phyloP scores from a whole-genome alignment of 371 early-diverging fungal genomes.

The Mortierella sp. region DNA sequence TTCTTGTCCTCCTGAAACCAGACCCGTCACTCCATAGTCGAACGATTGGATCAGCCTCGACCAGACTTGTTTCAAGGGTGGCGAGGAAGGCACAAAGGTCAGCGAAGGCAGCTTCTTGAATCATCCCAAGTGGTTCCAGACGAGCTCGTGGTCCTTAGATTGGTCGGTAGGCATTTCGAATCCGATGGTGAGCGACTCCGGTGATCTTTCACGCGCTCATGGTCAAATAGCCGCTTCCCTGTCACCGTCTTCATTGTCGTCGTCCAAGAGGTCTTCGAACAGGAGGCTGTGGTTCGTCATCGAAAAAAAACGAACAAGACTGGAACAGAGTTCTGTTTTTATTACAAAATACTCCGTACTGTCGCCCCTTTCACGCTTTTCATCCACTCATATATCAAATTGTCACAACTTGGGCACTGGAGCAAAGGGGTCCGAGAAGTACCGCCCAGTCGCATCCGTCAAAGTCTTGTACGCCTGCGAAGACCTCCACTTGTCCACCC shows the following conservation, averaged over 20 bases:
- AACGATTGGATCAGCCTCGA: not conserved
- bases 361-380: not conserved
- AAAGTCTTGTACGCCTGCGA: not conserved
- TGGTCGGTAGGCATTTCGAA: not conserved
- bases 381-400: not conserved
- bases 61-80: too few relatives aligned
- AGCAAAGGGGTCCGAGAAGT: not conserved
- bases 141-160: not conserved
- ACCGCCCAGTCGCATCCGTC: not conserved
- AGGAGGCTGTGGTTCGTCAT: not conserved
- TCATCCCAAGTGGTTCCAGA: not conserved
- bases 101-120: not conserved
- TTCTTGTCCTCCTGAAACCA: not conserved
- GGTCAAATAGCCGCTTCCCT: not conserved
- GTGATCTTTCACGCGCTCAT: conserved; percentile 21
- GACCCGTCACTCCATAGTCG: not conserved
- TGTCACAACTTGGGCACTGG: not conserved
- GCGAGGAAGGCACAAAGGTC: not conserved
- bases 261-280: not conserved
- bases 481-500: conserved; percentile 5
- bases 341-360: too few relatives aligned
- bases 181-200: conserved; percentile 13
- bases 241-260: too few relatives aligned
- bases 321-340: not conserved
- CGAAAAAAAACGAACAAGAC: not conserved